phyloP scores from a whole-genome alignment of 2,329 filamentous ascomycete species.

The Pseudopithomyces maydicus region DNA sequence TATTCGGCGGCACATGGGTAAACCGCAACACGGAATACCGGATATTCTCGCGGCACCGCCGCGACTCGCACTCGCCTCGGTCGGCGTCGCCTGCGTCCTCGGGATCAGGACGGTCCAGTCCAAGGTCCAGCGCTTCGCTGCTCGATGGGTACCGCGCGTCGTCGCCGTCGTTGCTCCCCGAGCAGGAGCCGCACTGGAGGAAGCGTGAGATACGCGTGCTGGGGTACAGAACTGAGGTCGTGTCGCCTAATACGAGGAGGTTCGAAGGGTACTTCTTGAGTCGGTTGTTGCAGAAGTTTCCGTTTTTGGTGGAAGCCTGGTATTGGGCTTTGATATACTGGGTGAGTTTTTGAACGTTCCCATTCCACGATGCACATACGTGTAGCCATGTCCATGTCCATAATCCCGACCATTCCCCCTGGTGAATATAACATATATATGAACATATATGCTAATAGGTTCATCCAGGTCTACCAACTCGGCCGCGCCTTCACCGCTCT shows the following conservation, averaged over 20 bases:
- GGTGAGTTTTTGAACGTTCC: slow-evolving; percentile 55
- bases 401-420: no score
- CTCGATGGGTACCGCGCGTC: slow-evolving; percentile 27
- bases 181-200: slow-evolving; percentile 55
- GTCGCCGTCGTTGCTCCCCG: slow-evolving; percentile 50
- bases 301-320: slow-evolving; percentile 76
- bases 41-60: slow-evolving; percentile 36
- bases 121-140: slow-evolving; percentile 43
- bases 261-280: slow-evolving; percentile 67
- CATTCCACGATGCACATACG: no score
- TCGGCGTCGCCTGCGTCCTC: slow-evolving; percentile 46
- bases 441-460: no score
- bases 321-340: slow-evolving; percentile 80
- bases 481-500: slow-evolving; percentile 74
- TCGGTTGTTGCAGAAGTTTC: slow-evolving; percentile 68
- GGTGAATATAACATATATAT: no score
- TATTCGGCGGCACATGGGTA: slow-evolving; percentile 66
- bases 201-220: slow-evolving; percentile 55
- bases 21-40: slow-evolving; percentile 57
- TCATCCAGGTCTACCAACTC: slow-evolving; percentile 77
- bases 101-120: slow-evolving; percentile 48
- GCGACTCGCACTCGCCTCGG: slow-evolving; percentile 29
- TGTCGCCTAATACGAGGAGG: slow-evolving; percentile 65
- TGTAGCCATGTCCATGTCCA: no score
- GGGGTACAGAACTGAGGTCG: slow-evolving; percentile 54